phyloP scores from a whole-genome alignment of 139 green algal genomes.

The Volvox africanus region DNA sequence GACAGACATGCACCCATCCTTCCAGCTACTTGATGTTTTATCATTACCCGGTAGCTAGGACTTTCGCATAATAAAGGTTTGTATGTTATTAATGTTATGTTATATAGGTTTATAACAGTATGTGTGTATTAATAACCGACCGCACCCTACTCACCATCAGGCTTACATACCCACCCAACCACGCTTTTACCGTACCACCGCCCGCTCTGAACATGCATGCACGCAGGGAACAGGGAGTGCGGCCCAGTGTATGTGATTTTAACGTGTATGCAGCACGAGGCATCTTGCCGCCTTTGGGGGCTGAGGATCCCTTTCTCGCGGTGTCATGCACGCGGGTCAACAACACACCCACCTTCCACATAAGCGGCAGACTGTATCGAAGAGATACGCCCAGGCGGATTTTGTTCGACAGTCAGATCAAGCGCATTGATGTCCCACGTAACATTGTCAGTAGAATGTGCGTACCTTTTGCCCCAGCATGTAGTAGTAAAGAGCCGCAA shows the following conservation, averaged over 20 bases:
- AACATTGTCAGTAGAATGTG: neutral
- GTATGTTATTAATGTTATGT: no score
- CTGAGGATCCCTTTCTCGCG: neutral
- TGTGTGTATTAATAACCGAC: no score
- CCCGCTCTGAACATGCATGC: no score
- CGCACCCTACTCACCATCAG: no score
- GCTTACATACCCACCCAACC: no score
- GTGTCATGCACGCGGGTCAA: neutral
- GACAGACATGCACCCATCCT: no score
- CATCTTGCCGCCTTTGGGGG: neutral
- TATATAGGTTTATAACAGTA: no score
- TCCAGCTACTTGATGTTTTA: no score
- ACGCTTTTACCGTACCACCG: no score
- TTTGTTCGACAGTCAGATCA: neutral
- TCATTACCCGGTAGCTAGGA: no score
- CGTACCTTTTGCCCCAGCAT: neutral
- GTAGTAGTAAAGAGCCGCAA: no score
- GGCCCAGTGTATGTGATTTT: conserved; percentile 36
- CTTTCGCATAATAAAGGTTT: no score
- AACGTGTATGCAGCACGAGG: conserved; percentile 15
- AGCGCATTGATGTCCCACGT: neutral
- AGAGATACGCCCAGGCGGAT: neutral
- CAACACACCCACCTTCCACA: neutral
- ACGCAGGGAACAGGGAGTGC: neutral
- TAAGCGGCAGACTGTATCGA: neutral